Evolutionary conservation across 495 filamentous ascomycete species (phyloP), one percentile per base, ranked within the genome.

Genomic region (Lasiosphaeris hirsuta): DNA sequence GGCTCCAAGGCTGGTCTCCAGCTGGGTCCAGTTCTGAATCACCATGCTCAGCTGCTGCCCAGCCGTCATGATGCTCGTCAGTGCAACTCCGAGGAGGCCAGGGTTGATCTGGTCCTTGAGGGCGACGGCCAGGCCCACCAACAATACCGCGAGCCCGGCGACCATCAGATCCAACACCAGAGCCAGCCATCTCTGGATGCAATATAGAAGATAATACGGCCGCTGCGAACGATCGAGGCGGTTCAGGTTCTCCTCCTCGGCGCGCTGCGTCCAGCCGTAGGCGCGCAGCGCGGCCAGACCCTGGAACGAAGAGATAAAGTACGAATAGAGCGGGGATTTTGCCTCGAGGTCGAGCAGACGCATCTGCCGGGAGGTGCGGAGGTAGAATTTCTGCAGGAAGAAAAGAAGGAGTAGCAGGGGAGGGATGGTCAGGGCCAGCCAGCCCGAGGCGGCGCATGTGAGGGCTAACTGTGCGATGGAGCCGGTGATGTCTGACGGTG

Each of bases 361-460:
- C 4, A 87, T 54, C 58, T 85, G 84, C 4, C 81, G 75, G 0
- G 80, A 82, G 0, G 79, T 81, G 10, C 78, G 74, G 0, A 85
- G 70, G 51, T 86, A 86, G 64, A 77, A 74, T 11, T 64, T 71
- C 55, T 86, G 82, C 0, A 85, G 44, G 0, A 77, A 5, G 42
- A 68, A 81, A 7, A 82, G n/a, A 5, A 72, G 23, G 23, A 30
- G 23, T 2, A 30, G 23, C 23, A 30, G 23, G 23, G 23, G 23
- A 30, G 23, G 23, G 23, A 30, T 30, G 23, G 23, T 30, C 23
- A 30, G 23, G 23, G 23, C 23, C 23, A 30, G 23, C 23, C 23
- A 30, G 23, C 23, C 23, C 5, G 23, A 30, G 23, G 23, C 23
- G 2, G 23, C 23, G 23, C 23, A 30, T 30, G 23, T 30, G 23